Percentiles rank a stretch among this genome's conserved stretches.
Evolutionary conservation across 2,329 filamentous ascomycete species (phyloP).

Genomic region (Aspergillus unguis): DNA sequence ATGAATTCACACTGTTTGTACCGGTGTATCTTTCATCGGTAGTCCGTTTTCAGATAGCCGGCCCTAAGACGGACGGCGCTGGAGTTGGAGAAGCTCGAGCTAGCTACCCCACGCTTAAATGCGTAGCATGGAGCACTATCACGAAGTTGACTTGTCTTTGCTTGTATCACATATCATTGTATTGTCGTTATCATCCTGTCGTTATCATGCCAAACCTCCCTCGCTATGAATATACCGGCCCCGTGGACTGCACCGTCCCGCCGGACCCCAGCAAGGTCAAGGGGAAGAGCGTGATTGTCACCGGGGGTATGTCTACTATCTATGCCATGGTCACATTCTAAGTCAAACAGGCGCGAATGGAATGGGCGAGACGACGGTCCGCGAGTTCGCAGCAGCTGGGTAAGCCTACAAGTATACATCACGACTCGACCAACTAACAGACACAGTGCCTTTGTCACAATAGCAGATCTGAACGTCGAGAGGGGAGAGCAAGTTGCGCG

Average conservation of each 20-base stretch:
- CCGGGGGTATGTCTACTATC: constrained; percentile 31
- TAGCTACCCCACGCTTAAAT: too few relatives aligned
- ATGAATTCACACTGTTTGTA: background rate
- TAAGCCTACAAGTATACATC: background rate
- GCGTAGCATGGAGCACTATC: too few relatives aligned
- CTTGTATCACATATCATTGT: background rate
- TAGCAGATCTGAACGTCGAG: constrained; percentile 33
- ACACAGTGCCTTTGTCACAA: constrained; percentile 19
- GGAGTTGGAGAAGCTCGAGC: too few relatives aligned
- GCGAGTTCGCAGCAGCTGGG: constrained; percentile 18
- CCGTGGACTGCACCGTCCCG: constrained; percentile 15
- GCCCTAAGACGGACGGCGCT: too few relatives aligned
- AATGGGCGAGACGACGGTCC: constrained; percentile 25
- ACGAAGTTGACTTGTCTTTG: too few relatives aligned
- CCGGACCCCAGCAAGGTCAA: constrained; percentile 38
- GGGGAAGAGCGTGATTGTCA: constrained; percentile 49
- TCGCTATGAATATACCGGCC: constrained; percentile 14
- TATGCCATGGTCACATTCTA: background rate
- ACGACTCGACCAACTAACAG: background rate
- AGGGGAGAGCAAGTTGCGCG: constrained; percentile 32
- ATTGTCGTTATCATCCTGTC: background rate
- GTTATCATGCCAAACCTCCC: constrained; percentile 12
- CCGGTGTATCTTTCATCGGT: background rate
- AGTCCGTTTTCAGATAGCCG: background rate
- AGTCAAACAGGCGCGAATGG: constrained; percentile 23